Conservation (phyloP, 2,329 filamentous ascomycete genomes). For the Aspergillus arachidicola region DNA sequence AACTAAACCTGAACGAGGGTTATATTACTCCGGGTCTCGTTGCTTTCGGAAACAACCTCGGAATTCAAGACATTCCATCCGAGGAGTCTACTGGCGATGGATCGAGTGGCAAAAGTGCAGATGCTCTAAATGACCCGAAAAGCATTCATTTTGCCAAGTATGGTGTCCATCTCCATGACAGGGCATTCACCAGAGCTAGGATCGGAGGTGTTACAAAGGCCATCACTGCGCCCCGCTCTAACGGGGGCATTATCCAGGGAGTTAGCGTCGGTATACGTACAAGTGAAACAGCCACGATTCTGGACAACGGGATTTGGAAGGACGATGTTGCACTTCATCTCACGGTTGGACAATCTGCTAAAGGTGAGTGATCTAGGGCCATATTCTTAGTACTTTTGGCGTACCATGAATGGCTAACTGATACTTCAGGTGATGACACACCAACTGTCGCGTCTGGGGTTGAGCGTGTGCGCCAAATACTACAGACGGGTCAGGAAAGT, state of each 20-base stretch:
- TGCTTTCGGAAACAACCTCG: constrained; percentile 40
- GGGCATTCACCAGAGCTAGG: constrained; percentile 58
- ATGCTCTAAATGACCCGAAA: constrained; percentile 38
- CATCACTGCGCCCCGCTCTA: constrained; percentile 57
- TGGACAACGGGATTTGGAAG: constrained; percentile 1
- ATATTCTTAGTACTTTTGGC: not conserved
- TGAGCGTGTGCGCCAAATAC: not conserved
- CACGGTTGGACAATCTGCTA: constrained; percentile 3
- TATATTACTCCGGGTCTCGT: constrained; percentile 7
- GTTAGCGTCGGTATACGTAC: constrained; percentile 59
- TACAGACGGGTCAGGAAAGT: not conserved
- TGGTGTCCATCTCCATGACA: constrained; percentile 51
- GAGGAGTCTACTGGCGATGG: constrained; percentile 55
- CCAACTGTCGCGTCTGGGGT: not conserved
- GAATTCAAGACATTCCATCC: constrained; percentile 54
- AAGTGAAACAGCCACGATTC: not conserved
- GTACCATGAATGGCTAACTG: not conserved
- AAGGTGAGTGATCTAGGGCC: not conserved
- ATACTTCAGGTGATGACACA: not conserved
- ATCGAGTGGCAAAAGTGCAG: constrained; percentile 53
- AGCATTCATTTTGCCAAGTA: constrained; percentile 47
- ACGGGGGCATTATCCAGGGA: constrained; percentile 53
- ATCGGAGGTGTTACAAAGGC: constrained; percentile 62
- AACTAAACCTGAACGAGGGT: not conserved
- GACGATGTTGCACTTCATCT: constrained; percentile 7